Evolutionary conservation across 2,329 filamentous ascomycete genomes (phyloP).

Genomic region (Alternaria dauci): DNA sequence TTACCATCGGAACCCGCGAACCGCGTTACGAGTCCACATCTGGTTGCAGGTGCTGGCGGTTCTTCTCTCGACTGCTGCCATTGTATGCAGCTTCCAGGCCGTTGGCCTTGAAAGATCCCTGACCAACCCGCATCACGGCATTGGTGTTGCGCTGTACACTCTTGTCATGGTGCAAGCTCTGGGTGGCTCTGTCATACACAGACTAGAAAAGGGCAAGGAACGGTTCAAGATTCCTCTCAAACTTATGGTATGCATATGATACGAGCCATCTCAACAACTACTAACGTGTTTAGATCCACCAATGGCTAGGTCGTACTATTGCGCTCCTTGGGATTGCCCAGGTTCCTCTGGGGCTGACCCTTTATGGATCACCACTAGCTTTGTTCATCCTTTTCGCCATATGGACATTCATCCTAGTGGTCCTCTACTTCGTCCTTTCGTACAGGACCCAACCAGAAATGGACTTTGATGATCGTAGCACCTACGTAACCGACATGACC

Average conservation of each 20-base stretch:
- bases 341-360: slow-evolving; percentile 84
- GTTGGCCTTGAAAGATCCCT: slow-evolving; percentile 76
- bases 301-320: slow-evolving; percentile 83
- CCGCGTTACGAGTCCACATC: slow-evolving; percentile 73
- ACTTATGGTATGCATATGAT: slow-evolving; percentile 58
- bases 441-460: slow-evolving; percentile 69
- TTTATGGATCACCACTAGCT: slow-evolving; percentile 88
- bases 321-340: slow-evolving; percentile 85
- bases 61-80: slow-evolving; percentile 72
- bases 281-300: slow-evolving; percentile 72
- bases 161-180: slow-evolving; percentile 75
- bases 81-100: slow-evolving; percentile 79
- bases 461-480: slow-evolving; percentile 65
- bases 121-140: slow-evolving; percentile 85
- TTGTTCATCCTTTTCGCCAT: slow-evolving; percentile 87
- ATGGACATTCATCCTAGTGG: slow-evolving; percentile 75
- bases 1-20: slow-evolving; percentile 68
- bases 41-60: slow-evolving; percentile 76
- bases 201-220: slow-evolving; percentile 61
- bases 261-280: background rate
- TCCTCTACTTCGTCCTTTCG: slow-evolving; percentile 81
- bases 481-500: slow-evolving; percentile 65
- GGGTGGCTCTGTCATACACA: slow-evolving; percentile 71
- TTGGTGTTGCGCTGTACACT: slow-evolving; percentile 80
- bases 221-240: slow-evolving; percentile 65